Evolutionary conservation across 495 filamentous ascomycete species (phyloP).

Genomic region (Acidiella bohemica): DNA sequence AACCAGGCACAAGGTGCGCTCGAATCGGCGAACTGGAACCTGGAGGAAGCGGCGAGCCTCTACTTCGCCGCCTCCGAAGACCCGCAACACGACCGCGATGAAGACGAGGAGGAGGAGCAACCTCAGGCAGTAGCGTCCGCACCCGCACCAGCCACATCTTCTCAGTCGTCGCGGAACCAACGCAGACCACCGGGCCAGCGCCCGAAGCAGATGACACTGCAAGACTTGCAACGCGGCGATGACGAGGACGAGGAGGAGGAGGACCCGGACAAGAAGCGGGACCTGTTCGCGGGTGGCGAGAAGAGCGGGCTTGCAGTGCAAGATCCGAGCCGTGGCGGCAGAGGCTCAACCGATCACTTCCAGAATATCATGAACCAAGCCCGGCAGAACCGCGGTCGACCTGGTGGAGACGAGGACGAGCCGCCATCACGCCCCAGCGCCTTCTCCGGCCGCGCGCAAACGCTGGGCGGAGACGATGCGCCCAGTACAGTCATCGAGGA

Average conservation of each 20-base stretch:
- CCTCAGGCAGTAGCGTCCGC: neutral
- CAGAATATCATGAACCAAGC: conserved; percentile 74
- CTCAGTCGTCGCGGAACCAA: conserved; percentile 2
- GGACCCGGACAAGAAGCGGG: conserved; percentile 52
- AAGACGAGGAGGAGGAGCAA: conserved; percentile 11
- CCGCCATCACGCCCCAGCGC: conserved; percentile 26
- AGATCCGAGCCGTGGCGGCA: conserved; percentile 49
- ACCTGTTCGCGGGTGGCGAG: conserved; percentile 89
- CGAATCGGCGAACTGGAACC: conserved; percentile 51
- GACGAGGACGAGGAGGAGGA: conserved; percentile 45
- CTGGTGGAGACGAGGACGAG: conserved; percentile 38
- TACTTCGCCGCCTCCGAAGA: conserved; percentile 59
- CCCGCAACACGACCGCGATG: conserved; percentile 6
- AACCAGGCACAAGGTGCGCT: conserved; percentile 54
- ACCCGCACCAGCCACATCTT: neutral
- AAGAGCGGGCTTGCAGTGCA: conserved; percentile 94
- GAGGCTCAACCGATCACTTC: conserved; percentile 49
- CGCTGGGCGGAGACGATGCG: conserved; percentile 78
- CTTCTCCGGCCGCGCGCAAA: conserved; percentile 73
- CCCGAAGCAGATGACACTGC: conserved; percentile 40
- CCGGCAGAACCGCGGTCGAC: conserved; percentile 52
- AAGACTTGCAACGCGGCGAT: conserved; percentile 35
- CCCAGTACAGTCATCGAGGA: conserved; percentile 61
- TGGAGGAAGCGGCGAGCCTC: conserved; percentile 50
- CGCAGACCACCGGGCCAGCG: conserved; percentile 22